Evolutionary conservation across 371 early-diverging fungal genomes (phyloP), one percentile per base, ranked within the genome.

Genomic region (Saksenaea oblongispora): DNA sequence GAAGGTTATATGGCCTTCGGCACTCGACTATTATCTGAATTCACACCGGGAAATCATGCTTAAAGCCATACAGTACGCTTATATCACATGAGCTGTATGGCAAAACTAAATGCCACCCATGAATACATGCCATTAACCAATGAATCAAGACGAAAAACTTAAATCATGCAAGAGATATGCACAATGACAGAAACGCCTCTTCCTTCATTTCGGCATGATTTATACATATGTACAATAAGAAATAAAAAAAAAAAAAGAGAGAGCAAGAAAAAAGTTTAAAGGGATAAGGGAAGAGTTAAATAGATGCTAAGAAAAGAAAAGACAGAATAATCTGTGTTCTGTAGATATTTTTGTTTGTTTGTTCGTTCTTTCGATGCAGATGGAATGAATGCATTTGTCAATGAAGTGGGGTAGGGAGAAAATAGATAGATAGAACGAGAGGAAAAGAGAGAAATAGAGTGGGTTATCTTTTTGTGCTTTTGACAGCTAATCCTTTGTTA

Each of bases 381-480:
- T 64, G 51, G 17, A 51, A 53, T 17, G 61, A 61, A 54, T 47
- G 53, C 64, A 60, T 65, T 34, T 31, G 27, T 34, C 39, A 17
- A 62, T 34, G 47, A 36, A 41, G 17, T 55, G 55, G 28, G 35
- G 37, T 5, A 27, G 31, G 4, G n/a, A 62, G 18, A 14, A n/a
- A 36, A 14, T n/a, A 14, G n/a, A 2, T 13, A 22, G 62, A 62
- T 17, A 62, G 36, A 53, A 28, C 27, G 28, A 17, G 56, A 54
- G 18, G 3, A 7, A 31, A 31, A 31, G 31, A 31, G 7, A 31
- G 31, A 31, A 31, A 31, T 2, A 31, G 7, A 31, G 31, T 4
- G 31, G 31, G 31, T 31, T 31, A 31, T 31, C 31, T 31, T 31
- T 31, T 2, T 31, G 31, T 7, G 2, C 7, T 31, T 41, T 7